Conservation (phyloP, 768 basidiomycete species). For the Filobasidium wieringae region DNA sequence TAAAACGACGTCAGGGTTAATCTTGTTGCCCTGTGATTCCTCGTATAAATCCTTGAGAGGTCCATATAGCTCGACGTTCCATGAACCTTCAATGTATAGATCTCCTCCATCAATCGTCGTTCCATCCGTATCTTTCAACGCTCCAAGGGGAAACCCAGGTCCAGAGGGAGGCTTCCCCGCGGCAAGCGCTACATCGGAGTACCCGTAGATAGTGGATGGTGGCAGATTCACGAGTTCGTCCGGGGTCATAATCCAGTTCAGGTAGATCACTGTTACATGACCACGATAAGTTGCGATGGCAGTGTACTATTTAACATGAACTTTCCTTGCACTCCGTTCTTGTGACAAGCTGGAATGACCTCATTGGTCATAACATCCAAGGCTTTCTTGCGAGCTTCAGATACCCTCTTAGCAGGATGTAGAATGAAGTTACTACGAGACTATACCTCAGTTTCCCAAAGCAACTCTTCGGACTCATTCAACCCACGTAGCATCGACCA, state of each 20-base stretch:
- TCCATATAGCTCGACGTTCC: conserved; percentile 12
- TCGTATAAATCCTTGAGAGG: not conserved
- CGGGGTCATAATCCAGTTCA: conserved; percentile 9
- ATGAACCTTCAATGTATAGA: not conserved
- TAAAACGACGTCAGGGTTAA: not conserved
- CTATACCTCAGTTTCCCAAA: not conserved
- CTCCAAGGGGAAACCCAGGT: not conserved
- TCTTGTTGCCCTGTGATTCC: not conserved
- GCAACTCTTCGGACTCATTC: not conserved
- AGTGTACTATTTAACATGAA: not conserved
- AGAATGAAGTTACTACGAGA: conserved; percentile 9
- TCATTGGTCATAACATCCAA: too few relatives aligned
- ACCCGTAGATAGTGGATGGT: conserved; percentile 1
- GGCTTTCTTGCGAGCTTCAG: too few relatives aligned
- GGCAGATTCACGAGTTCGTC: conserved; percentile 7
- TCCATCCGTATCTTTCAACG: not conserved
- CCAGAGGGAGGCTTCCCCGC: not conserved
- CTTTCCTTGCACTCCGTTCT: conserved; percentile 5
- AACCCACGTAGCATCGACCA: conserved; percentile 8
- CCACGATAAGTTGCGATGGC: not conserved
- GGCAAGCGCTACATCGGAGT: not conserved
- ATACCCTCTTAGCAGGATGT: not conserved
- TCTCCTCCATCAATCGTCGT: conserved; percentile 3
- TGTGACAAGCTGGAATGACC: conserved; percentile 1
- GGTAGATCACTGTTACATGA: not conserved